Evolutionary conservation across 306 rosid species (phyloP), one percentile per base, ranked within the genome.

Genomic region (Quercus robur): DNA sequence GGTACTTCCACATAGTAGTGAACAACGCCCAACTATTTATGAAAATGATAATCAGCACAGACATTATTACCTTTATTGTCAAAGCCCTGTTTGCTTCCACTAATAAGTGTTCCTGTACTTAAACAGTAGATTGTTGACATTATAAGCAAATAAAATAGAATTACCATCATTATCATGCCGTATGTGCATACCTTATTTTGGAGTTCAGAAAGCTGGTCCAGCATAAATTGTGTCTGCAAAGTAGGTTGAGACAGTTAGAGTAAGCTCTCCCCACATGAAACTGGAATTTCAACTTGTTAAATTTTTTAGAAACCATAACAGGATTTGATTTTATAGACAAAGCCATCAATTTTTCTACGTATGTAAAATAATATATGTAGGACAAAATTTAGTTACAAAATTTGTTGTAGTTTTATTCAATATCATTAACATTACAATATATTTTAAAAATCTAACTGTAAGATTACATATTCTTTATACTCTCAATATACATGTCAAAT

Each of bases 141-240:
- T 56, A 77, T 26, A 56, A 74, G 26, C 30, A 79, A 56, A 67
- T 10, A 77, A 20, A 52, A 49, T 17, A 78, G 64, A 6, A 77
- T 67, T 67, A 9, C 10, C 71, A 18, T 12, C 17, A 13, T 54
- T 41, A 41, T 20, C 12, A 13, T 46, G 35, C 10, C 18, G 66
- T 25, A 20, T 46, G 10, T 4, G 38, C 58, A 31, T 91, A 95
- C 99, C 98, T 88, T 91, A 79, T 84, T 93, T 77, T 95, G 98
- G 81, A 93, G 97, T 78, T 93, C 98, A 89, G 90, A 56, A 71
- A 95, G 91, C 83, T 89, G 98, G 91, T 93, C 99, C 78, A 95
- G 91, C 99, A 95, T 89, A 80, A 66, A 88, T 74, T 95, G 99
- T n/a, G 99, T 95, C 99, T 95, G 94, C 85, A 87, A 84, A 74